Evolutionary conservation across 2,329 filamentous ascomycete genomes (phyloP), one percentile per base, ranked within the genome.

Genomic region (Paramyrothecium sp.): DNA sequence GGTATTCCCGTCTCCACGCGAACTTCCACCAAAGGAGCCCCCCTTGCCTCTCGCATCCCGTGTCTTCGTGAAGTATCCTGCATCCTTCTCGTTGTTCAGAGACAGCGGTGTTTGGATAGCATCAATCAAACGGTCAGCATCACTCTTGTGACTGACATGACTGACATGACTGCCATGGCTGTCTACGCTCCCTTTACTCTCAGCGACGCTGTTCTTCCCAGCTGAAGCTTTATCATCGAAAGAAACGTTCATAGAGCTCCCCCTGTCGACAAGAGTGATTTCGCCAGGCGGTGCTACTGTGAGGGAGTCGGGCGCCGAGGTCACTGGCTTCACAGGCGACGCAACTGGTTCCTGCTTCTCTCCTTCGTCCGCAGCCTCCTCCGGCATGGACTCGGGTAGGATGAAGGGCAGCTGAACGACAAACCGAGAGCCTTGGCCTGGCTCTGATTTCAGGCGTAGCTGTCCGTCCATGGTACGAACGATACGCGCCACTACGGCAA

Each of bases 381-480:
- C 66, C 2, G 71, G 61, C 3, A 65, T 60, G 49, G 79, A 74
- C 1, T 78, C 73, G 0, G 74, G 87, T 1, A 93, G 69, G 8
- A 86, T 80, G 61, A 97, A 95, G 0, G 89, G 89, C 30, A 97
- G 76, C 61, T 91, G 85, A 22, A 97, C 85, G 20, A 92, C 86
- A 61, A 97, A 96, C 54, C 90, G 83, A 19, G 92, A 93, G 1
- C 93, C 92, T 64, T 89, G 90, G 2, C 89, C 89, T 68, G 89
- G 83, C 65, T 95, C 91, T 0, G 92, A 96, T 66, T 92, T 94
- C 1, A 97, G 75, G 2, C 91, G 86, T 30, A 97, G 73, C 66
- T 96, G 92, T 0, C 92, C 93, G 58, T 94, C 89, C 90, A 96
- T 95, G 67, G 92, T 96, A n/a, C 88, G 85, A 33, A 97, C 81